Base-by-base conservation (phyloP, 306 rosid genomes). In the Corylus avellana region DNA sequence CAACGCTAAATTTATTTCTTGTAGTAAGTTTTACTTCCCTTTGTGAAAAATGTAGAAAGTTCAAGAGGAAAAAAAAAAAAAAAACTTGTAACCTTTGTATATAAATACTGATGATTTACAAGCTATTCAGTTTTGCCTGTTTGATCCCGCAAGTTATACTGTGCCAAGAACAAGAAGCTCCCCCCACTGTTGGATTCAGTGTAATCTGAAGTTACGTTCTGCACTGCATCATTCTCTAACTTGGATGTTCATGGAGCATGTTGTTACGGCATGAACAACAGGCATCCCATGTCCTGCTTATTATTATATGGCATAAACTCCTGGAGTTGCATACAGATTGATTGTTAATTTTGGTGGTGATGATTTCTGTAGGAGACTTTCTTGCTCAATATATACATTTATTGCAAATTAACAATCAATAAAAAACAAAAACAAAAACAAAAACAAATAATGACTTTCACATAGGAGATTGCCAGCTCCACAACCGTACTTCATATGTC, bases 31-130 rank as follows among this genome's bases (percentile, higher is more conserved):
- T 69, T 75, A 76, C 72, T 82, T 82, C 76, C 90, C 20, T 86
- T 72, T 86, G 90, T 90, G 90, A 82, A 84, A 81, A 79, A 80
- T 86, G 84, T 80, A 78, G 88, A 78, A 80, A 84, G 80, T 59
- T 80, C 79, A 75, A 90, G 81, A 59, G 76, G 77, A 55, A 49
- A 68, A 25, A 55, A 42, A 62, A 37, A 64, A 81, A 81, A 62
- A 37, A 64, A 81, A 81, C 83, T 79, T 91, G 92, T 87, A 91
- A 88, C 89, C 47, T 80, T 77, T 96, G 99, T 96, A 90, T 79
- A 96, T 90, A 91, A 73, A 83, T 80, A 84, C 90, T 71, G 54
- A 81, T 85, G 80, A 88, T 84, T 88, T 82, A 87, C 86, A 88
- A 88, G 91, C 73, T 82, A 73, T 93, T 85, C 80, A 84, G 86